Evolutionary conservation across 805 yeast species (phyloP).

Genomic region (Huiozyma sinensis): DNA sequence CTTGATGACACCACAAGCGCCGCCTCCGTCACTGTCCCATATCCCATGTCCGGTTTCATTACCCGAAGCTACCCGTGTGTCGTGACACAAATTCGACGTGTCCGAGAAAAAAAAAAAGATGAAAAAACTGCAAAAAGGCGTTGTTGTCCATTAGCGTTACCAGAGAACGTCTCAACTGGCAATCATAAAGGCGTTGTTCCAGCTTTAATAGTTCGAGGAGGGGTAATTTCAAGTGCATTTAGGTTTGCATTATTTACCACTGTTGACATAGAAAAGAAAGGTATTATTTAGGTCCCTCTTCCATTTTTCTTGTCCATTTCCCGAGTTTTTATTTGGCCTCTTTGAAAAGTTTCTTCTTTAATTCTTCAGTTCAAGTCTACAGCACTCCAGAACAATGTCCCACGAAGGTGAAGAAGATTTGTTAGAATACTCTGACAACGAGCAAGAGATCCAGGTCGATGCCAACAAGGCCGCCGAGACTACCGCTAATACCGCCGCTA

Average conservation of each 20-base stretch:
- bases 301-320: background rate
- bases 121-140: background rate
- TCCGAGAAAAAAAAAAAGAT: background rate
- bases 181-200: no score
- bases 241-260: no score
- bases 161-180: background rate
- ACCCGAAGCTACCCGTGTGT: background rate
- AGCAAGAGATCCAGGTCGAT: slow-evolving; percentile 73
- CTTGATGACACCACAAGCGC: no score
- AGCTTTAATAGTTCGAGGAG: no score
- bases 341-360: no score
- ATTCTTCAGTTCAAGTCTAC: no score
- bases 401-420: slow-evolving; percentile 99
- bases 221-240: no score
- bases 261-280: no score
- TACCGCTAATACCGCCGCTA: slow-evolving; percentile 17
- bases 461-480: slow-evolving; percentile 35
- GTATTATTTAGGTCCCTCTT: background rate
- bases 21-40: no score
- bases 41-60: background rate
- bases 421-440: slow-evolving; percentile 97
- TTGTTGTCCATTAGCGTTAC: background rate
- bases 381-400: slow-evolving; percentile 41
- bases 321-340: no score
- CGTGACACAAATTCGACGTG: background rate